Percentiles rank a stretch among this genome's conserved stretches.
Evolutionary conservation across 164 flowering plant genomes (phyloP).

Genomic region (Saururus chinensis): DNA sequence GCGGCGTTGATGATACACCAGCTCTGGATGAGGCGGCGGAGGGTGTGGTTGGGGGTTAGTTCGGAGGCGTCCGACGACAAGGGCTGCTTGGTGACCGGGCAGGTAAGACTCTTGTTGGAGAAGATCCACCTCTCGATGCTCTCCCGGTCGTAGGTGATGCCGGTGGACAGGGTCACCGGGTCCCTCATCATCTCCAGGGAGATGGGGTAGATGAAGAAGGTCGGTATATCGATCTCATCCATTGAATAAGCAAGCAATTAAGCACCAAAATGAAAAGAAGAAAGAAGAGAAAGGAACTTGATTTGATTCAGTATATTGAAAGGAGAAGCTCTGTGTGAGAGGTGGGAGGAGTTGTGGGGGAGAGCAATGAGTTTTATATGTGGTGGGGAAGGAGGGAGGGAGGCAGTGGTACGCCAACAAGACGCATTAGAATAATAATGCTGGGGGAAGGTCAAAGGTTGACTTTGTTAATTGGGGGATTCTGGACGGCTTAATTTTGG

Average conservation of each 20-base stretch:
- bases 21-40: slow-evolving; percentile 65
- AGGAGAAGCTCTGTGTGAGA: no score
- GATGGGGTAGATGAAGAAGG: slow-evolving; percentile 67
- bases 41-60: no score
- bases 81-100: slow-evolving; percentile 58
- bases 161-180: slow-evolving; percentile 67
- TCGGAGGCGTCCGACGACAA: slow-evolving; percentile 17
- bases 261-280: background rate
- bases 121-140: slow-evolving; percentile 67
- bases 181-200: slow-evolving; percentile 73
- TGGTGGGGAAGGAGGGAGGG: background rate
- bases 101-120: slow-evolving; percentile 32
- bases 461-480: background rate
- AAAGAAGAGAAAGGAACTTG: background rate
- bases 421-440: background rate
- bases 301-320: background rate
- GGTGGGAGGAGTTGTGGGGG: background rate
- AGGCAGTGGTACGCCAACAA: background rate
- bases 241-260: slow-evolving; percentile 9
- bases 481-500: no score
- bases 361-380: no score
- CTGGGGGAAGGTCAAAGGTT: background rate
- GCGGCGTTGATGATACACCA: slow-evolving; percentile 69
- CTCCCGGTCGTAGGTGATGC: slow-evolving; percentile 75
- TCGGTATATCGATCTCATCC: slow-evolving; percentile 57